Percentiles rank a stretch among this genome's conserved stretches.
These are phyloP conservation scores for Keithomyces neogunnii DNA, from an alignment of 2,329 filamentous ascomycete species.

Conservation along the genomic window DNA sequence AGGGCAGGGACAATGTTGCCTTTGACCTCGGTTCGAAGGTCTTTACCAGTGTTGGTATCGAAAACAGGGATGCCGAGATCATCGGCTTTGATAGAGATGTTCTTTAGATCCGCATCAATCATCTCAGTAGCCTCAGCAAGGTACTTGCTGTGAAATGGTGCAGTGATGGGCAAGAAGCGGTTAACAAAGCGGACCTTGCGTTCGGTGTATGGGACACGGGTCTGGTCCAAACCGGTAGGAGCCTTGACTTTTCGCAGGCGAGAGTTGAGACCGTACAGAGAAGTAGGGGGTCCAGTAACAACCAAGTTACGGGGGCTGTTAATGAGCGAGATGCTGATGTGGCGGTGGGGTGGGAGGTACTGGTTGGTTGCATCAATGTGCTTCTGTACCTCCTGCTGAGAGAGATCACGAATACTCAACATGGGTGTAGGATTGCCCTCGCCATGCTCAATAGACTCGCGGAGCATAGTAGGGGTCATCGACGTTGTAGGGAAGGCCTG, in stretches of 20 bases:
- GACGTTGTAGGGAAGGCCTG: constrained; percentile 96
- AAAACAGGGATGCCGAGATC: constrained; percentile 78
- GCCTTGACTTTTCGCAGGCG: constrained; percentile 96
- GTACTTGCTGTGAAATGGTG: constrained; percentile 97
- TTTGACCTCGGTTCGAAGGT: constrained; percentile 61
- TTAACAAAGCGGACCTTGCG: constrained; percentile 95
- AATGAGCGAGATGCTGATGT: constrained; percentile 90
- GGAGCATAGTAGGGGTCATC: constrained; percentile 79
- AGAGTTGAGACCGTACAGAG: constrained; percentile 90
- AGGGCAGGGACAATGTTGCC: constrained; percentile 80
- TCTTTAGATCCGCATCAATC: constrained; percentile 80
- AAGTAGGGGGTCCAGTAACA: constrained; percentile 91
- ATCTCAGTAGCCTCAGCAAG: constrained; percentile 71
- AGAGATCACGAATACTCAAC: constrained; percentile 92
- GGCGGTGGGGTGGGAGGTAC: constrained; percentile 83
- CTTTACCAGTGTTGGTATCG: constrained; percentile 81
- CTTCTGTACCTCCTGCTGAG: constrained; percentile 80
- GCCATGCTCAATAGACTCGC: constrained; percentile 87
- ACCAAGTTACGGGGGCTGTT: constrained; percentile 98
- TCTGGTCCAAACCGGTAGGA: constrained; percentile 94
- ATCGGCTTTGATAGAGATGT: constrained; percentile 65
- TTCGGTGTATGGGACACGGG: constrained; percentile 85
- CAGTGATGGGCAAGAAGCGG: constrained; percentile 93
- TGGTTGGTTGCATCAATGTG: constrained; percentile 97
- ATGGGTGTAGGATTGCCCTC: constrained; percentile 96